These are phyloP conservation scores for Ganoderma resinaceum DNA, from an alignment of 1,284 basidiomycete species.

Conservation along the genomic window DNA sequence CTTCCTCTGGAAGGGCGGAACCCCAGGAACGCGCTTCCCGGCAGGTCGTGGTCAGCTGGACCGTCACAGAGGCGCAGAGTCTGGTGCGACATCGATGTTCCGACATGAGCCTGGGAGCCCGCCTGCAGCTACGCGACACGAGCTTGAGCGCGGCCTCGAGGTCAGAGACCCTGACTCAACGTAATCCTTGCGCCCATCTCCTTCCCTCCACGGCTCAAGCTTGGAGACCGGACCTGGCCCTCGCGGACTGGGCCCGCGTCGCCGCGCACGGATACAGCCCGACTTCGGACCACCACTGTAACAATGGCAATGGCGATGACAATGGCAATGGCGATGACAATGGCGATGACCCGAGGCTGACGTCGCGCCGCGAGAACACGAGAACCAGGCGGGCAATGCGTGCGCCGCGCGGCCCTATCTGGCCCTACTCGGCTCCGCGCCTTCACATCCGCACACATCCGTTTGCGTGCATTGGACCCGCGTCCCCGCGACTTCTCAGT, in stretches of 20 bases:
- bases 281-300: not conserved
- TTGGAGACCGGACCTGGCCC: not conserved
- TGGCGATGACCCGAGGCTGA: not conserved
- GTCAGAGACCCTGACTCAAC: not conserved
- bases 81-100: not conserved
- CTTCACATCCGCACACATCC: slow-evolving; percentile 1
- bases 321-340: not conserved
- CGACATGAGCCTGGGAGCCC: slow-evolving; percentile 4
- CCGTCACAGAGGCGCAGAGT: not conserved
- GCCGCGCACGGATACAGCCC: not conserved
- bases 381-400: not conserved
- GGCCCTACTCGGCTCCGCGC: slow-evolving; percentile 1
- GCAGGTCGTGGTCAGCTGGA: slow-evolving; percentile 2
- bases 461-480: not conserved
- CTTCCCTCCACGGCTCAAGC: not conserved
- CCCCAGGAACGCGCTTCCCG: not conserved
- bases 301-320: not conserved
- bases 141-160: not conserved
- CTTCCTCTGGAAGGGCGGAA: not conserved
- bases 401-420: not conserved
- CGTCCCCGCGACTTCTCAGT: slow-evolving; percentile 1
- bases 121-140: not conserved
- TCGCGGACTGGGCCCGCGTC: not conserved
- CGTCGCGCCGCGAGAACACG: not conserved
- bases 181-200: not conserved